phyloP scores from a whole-genome alignment of 768 basidiomycete species.

The Tremella mesenterica region DNA sequence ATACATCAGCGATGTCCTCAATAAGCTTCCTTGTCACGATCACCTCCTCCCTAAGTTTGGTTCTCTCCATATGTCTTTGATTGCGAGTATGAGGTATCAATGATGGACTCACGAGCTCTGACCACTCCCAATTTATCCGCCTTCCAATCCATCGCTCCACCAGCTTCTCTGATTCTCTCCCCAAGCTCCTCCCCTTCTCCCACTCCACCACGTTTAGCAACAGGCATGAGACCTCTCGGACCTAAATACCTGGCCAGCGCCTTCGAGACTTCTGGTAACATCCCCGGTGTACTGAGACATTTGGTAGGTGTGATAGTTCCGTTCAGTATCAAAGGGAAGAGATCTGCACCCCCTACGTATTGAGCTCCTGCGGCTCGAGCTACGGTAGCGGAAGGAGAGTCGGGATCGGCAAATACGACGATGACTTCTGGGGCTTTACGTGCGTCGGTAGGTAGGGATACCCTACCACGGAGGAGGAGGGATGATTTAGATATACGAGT shows the following conservation, averaged over 20 bases:
- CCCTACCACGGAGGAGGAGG: slow-evolving; percentile 79
- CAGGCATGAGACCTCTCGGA: slow-evolving; percentile 91
- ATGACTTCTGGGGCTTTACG: slow-evolving; percentile 62
- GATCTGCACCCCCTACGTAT: slow-evolving; percentile 79
- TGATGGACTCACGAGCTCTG: slow-evolving; percentile 55
- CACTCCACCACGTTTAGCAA: slow-evolving; percentile 85
- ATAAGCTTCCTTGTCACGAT: too few relatives aligned
- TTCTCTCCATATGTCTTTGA: neutral
- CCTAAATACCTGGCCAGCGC: slow-evolving; percentile 70
- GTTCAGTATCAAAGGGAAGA: slow-evolving; percentile 70
- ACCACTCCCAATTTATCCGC: slow-evolving; percentile 81
- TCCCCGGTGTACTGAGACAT: slow-evolving; percentile 70
- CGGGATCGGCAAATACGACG: slow-evolving; percentile 89
- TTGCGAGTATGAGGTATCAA: neutral
- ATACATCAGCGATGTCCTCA: neutral
- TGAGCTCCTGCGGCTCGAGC: slow-evolving; percentile 82
- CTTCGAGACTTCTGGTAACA: slow-evolving; percentile 66
- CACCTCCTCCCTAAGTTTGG: too few relatives aligned
- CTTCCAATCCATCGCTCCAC: slow-evolving; percentile 84
- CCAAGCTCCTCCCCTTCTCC: slow-evolving; percentile 66
- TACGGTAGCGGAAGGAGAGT: slow-evolving; percentile 51
- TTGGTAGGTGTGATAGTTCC: slow-evolving; percentile 70
- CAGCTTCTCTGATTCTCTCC: slow-evolving; percentile 67
- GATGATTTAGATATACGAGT: slow-evolving; percentile 69
- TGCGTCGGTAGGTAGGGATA: slow-evolving; percentile 67